These are phyloP conservation scores for Entamoeba histolytica DNA, from an alignment of 208 protist genomes.

Conservation along the genomic window DNA sequence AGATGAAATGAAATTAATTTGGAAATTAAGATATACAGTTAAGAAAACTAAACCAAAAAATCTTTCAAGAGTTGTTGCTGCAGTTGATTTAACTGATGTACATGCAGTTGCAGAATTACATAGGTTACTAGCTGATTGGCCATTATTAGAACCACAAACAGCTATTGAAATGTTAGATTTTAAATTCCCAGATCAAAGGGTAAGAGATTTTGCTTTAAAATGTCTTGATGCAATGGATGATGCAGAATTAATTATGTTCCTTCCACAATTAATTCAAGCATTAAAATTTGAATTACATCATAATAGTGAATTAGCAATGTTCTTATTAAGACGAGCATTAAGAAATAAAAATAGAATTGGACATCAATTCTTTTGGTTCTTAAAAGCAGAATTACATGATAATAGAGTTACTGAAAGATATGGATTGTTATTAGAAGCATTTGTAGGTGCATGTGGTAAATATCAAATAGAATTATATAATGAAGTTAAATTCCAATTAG, in stretches of 20 bases:
- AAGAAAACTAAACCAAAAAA: background rate
- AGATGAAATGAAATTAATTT: background rate
- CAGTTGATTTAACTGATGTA: background rate
- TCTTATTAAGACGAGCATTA: background rate
- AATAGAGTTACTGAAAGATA: background rate
- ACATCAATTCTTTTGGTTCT: background rate
- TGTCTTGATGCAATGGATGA: background rate
- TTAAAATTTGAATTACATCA: background rate
- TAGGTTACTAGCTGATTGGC: background rate
- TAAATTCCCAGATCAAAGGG: background rate
- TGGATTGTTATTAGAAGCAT: background rate
- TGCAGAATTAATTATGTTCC: background rate
- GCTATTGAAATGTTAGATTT: background rate
- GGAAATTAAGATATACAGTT: background rate
- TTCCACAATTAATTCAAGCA: background rate
- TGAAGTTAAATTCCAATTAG: background rate
- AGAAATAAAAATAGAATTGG: background rate
- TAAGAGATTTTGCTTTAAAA: background rate
- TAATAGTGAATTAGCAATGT: background rate
- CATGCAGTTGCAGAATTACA: background rate
- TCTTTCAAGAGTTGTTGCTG: background rate
- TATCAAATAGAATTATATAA: background rate
- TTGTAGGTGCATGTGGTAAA: background rate
- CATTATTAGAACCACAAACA: background rate
- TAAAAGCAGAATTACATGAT: conserved; percentile 6